Base-by-base conservation (phyloP, 2,329 filamentous ascomycete genomes). In the Coniochaeta prunicola region DNA sequence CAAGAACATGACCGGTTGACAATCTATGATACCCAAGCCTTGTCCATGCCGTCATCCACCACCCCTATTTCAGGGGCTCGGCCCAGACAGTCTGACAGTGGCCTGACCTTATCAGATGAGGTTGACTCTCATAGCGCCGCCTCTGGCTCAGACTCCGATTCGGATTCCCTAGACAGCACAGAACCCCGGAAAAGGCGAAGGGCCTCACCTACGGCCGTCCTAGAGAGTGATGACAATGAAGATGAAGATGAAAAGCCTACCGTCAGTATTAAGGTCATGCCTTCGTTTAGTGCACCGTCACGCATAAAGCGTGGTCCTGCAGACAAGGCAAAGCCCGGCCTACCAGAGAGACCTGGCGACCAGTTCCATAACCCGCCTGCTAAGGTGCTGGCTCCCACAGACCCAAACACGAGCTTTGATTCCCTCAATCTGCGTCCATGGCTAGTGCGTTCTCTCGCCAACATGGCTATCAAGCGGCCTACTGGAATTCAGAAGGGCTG, bases 401-500 rank as follows among this genome's bases (percentile, higher is more conserved):
- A 85, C 65, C 74, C 76, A 54, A 80, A 85, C 69, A 76, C 81
- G 19, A 89, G 82, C 9, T 96, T 96, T 69, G 82, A 86, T 19
- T 83, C 85, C 12, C 76, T 97, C 57, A 78, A 84, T 56, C 86
- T 96, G 50, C 82, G 85, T 38, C 91, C 90, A 71, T 99, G 94
- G 94, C 85, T 99, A 4, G 87, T 96, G 1, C 84, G 87, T 61
- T 93, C 93, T 1, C 79, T 99, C 53, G 74, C 74, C 58, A 85
- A 84, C 67, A 83, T 86, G 82, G 91, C 92, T 31, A 97, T 99
- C 70, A 90, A 85, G 69, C 81, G 88, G 59, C 94, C 94, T 0
- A 99, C 94, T 0, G 88, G 89, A 17, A 97, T 99, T 77, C 94
- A 99, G 67, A 91, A 89, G 68, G 88, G 86, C 57, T 96, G 91